These are phyloP conservation scores for Pythium rhizo-oryzae DNA, from an alignment of 352 stramenopile species.

Conservation along the genomic window DNA sequence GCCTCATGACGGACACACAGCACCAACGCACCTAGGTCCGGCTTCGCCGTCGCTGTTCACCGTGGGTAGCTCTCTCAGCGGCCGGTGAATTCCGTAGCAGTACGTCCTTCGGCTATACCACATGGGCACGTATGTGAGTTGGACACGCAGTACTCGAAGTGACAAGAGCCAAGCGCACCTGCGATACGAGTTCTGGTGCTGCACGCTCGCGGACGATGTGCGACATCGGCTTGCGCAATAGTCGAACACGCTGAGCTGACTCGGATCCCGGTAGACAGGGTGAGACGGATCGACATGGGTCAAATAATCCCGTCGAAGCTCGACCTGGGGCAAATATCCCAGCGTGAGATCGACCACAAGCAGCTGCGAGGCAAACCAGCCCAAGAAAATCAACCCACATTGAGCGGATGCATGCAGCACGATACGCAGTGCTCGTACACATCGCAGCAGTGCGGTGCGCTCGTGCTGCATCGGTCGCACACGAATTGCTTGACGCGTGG, in stretches of 20 bases:
- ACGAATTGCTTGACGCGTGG: slow-evolving; percentile 62
- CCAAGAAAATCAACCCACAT: slow-evolving; percentile 40
- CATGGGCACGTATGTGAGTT: neutral
- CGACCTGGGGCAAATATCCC: slow-evolving; percentile 31
- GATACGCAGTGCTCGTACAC: slow-evolving; percentile 75
- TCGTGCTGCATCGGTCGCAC: slow-evolving; percentile 67
- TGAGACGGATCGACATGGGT: slow-evolving; percentile 60
- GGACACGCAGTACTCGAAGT: neutral
- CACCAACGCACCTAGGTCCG: neutral
- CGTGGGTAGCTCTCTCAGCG: slow-evolving; percentile 56
- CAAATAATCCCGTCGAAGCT: slow-evolving; percentile 60
- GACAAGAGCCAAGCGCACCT: slow-evolving; percentile 37
- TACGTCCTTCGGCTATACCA: slow-evolving; percentile 47
- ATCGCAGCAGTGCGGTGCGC: slow-evolving; percentile 68
- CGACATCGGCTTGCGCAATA: slow-evolving; percentile 74
- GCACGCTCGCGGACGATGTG: slow-evolving; percentile 74
- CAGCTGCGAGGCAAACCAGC: neutral
- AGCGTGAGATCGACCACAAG: neutral
- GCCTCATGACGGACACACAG: too few relatives aligned
- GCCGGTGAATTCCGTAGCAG: slow-evolving; percentile 73
- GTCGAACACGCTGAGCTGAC: slow-evolving; percentile 63
- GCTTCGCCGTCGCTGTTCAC: slow-evolving; percentile 58
- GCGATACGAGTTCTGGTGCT: slow-evolving; percentile 80
- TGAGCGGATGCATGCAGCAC: slow-evolving; percentile 81
- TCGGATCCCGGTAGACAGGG: slow-evolving; percentile 61